Percentiles rank a stretch among this genome's conserved stretches.
Evolutionary conservation across 2,329 filamentous ascomycete species (phyloP).

Genomic region (Chaetomium sp.): DNA sequence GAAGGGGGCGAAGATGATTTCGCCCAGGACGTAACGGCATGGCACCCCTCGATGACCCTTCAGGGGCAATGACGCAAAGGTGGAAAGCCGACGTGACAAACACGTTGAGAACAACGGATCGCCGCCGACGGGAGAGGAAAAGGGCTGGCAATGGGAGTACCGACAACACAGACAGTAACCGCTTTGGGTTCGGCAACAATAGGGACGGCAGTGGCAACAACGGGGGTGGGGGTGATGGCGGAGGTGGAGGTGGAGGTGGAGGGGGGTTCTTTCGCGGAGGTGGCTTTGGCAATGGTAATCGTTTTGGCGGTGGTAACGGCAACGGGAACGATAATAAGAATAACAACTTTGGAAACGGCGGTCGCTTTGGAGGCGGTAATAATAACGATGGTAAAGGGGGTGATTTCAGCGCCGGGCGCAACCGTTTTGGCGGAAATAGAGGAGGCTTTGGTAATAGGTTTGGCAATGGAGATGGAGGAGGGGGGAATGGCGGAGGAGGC

Average conservation of each 20-base stretch:
- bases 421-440: neutral
- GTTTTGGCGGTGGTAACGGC: neutral
- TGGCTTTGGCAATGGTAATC: neutral
- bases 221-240: neutral
- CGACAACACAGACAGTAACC: neutral
- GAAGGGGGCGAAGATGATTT: constrained; percentile 17
- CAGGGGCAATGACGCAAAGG: constrained; percentile 12
- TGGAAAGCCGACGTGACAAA: constrained; percentile 10
- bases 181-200: constrained; percentile 5
- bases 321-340: neutral
- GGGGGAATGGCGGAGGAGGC: neutral
- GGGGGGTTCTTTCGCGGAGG: neutral
- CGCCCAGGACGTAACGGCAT: constrained; percentile 20
- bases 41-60: constrained; percentile 23
- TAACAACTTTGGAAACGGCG: neutral
- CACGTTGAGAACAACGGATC: neutral
- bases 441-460: neutral
- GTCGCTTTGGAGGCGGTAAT: neutral
- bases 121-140: constrained; percentile 7
- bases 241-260: neutral
- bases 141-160: neutral
- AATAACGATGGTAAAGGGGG: neutral
- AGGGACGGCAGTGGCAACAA: neutral
- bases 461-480: neutral
- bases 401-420: neutral